A percentile compares a stretch with the other conserved stretches of the same genome.
phyloP scores from a whole-genome alignment of 192 early-diverging fungal genomes.

The Podila verticillata region DNA sequence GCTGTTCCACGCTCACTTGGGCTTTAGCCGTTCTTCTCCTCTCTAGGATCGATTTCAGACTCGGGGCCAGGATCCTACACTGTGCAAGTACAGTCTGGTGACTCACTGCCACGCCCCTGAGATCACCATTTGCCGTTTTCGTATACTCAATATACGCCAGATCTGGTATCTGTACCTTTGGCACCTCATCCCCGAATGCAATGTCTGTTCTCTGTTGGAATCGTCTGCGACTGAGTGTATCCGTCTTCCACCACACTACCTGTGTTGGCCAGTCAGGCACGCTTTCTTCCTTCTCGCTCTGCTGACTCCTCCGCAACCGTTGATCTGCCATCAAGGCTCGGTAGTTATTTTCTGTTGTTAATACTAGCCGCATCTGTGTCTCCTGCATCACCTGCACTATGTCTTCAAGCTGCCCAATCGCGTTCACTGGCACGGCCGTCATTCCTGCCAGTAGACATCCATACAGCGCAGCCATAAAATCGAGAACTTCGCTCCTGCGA shows the following conservation, averaged over 20 bases:
- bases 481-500: constrained; percentile 77
- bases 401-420: constrained; percentile 79
- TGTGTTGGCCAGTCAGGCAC: constrained; percentile 61
- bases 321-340: constrained; percentile 73
- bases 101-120: constrained; percentile 82
- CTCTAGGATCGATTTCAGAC: constrained; percentile 11
- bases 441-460: constrained; percentile 82
- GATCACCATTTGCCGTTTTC: constrained; percentile 79
- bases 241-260: constrained; percentile 84
- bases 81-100: constrained; percentile 79
- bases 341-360: constrained; percentile 81
- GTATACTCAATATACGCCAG: constrained; percentile 87
- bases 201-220: no score
- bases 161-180: constrained; percentile 54
- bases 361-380: constrained; percentile 66
- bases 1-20: not conserved
- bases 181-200: no score
- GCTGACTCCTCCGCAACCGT: constrained; percentile 39
- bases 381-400: constrained; percentile 72
- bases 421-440: constrained; percentile 85
- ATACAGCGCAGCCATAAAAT: constrained; percentile 79
- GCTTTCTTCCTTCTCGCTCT: not conserved
- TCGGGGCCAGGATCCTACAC: constrained; percentile 49
- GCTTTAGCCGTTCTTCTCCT: not conserved
- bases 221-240: constrained; percentile 23